Conservation (phyloP, 1,139 yeast genomes). For the Scheffersomyces cryptocercus region DNA sequence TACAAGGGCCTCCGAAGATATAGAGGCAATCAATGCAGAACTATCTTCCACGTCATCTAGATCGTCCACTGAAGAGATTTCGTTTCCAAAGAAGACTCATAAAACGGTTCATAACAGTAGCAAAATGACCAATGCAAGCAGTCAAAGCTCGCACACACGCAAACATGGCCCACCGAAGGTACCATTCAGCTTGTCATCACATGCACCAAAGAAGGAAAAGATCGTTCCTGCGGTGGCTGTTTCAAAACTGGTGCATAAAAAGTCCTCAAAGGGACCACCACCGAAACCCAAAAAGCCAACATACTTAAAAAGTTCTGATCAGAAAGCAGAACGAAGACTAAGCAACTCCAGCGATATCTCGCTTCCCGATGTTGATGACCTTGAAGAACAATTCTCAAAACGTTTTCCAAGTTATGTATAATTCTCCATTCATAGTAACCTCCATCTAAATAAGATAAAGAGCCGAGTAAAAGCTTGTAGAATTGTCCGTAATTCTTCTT, state of each 20-base stretch:
- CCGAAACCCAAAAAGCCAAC: constrained; percentile 64
- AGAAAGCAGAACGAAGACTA: constrained; percentile 20
- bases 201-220: neutral
- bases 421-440: constrained; percentile 2
- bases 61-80: constrained; percentile 7
- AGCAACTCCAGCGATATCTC: constrained; percentile 47
- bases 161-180: constrained; percentile 31
- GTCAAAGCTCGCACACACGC: no score
- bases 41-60: constrained; percentile 7
- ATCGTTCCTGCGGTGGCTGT: neutral
- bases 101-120: neutral
- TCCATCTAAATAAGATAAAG: no score
- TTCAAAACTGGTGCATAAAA: neutral
- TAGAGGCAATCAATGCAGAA: constrained; percentile 37
- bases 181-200: constrained; percentile 29
- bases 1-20: constrained; percentile 35
- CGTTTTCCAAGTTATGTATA: constrained; percentile 57
- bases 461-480: no score
- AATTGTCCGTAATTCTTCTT: no score
- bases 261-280: constrained; percentile 46
- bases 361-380: constrained; percentile 55
- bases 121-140: neutral
- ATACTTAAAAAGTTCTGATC: constrained; percentile 45
- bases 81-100: neutral
- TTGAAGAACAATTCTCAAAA: constrained; percentile 54